Conservation (phyloP, 441 rosid genomes). For the Adansonia gregorii region DNA sequence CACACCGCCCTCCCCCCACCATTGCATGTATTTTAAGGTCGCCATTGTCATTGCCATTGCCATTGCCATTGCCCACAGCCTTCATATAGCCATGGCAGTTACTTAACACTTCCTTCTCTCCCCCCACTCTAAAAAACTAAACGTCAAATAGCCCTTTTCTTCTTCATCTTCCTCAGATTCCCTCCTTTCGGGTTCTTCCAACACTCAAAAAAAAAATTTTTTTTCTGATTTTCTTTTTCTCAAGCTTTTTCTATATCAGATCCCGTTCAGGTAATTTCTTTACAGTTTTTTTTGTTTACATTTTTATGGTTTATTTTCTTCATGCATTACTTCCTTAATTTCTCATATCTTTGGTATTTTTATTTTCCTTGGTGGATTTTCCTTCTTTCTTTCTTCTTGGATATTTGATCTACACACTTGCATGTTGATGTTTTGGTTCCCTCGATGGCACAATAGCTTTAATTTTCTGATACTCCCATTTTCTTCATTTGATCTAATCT, state of each 20-base stretch:
- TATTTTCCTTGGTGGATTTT: neutral
- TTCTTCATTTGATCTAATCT: neutral
- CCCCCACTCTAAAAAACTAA: no score
- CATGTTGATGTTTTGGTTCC: conserved; percentile 20
- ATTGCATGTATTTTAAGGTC: conserved; percentile 28
- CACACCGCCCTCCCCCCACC: conserved; percentile 20
- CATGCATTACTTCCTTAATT: neutral
- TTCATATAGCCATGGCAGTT: no score
- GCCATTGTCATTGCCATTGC: conserved; percentile 44
- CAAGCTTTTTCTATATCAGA: neutral
- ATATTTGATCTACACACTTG: conserved; percentile 11
- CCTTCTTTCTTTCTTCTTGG: neutral
- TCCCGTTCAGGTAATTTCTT: conserved; percentile 19
- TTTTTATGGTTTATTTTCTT: neutral
- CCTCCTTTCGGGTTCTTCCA: neutral
- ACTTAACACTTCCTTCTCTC: neutral
- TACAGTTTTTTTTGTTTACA: neutral
- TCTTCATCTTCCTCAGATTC: neutral
- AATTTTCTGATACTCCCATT: neutral
- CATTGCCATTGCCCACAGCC: conserved; percentile 36
- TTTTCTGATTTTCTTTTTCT: neutral
- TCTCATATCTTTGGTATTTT: neutral
- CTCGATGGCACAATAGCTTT: neutral
- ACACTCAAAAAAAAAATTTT: neutral
- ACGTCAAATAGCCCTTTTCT: neutral